Evolutionary conservation across 495 filamentous ascomycete species (phyloP), one percentile per base, ranked within the genome.

Genomic region (Xanthoparmelia taractica): DNA sequence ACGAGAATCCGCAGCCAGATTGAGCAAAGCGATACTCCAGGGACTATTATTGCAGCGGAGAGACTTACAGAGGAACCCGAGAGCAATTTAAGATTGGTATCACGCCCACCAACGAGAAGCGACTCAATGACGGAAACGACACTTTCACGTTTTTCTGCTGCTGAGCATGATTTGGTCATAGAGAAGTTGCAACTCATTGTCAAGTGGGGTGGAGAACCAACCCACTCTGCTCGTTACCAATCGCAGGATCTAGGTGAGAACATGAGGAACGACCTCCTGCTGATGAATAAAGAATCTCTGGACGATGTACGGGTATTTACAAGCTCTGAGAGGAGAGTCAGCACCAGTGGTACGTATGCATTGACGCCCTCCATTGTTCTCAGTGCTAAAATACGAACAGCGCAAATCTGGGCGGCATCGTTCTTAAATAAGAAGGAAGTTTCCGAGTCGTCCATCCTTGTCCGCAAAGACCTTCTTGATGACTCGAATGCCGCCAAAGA

Each of bases 401-500:
- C 94, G 33, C 93, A 97, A 81, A 98, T 98, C 63, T 98, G 92
- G 88, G 88, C 92, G 8, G 86, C 86, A 50, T 87, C 90, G 45
- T 98, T 98, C 73, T 80, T 96, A 58, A 86, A 91, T 61, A 83
- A 89, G 73, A 92, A 95, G 73, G 88, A 96, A 50, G 74, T 96
- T 20, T 85, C 89, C 0, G 83, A 89, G 48, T 88, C 94, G 60
- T 88, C 86, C 60, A 92, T 97, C 66, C 86, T 85, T 57, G 83
- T 97, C 63, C 84, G 94, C 50, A 98, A 98, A 72, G 92, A 97
- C 73, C 80, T 98, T 3, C 79, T 98, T 10, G 94, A 98, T 72
- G 94, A 98, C 71, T 96, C 91, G 2, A 98, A 98, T 75, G 94
- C 94, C n/a, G 94, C 94, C 59, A 98, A 98, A 73, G 95, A 97